phyloP scores from a whole-genome alignment of 805 yeast species.

The Zygotorulaspora sp. region DNA sequence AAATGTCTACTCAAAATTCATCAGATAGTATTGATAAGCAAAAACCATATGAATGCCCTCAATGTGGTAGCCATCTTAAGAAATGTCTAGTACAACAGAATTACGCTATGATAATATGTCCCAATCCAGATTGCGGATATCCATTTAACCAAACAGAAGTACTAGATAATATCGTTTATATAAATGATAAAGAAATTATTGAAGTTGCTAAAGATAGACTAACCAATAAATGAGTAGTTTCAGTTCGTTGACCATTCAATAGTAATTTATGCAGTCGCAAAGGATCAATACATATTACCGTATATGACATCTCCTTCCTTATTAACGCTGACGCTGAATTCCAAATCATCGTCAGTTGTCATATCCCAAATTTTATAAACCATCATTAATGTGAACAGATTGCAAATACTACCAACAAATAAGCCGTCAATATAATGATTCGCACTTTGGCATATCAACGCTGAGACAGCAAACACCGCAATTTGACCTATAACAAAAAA shows the following conservation, averaged over 20 bases:
- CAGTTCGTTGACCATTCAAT: background rate
- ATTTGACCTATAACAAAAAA: constrained; percentile 83
- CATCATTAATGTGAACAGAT: constrained; percentile 86
- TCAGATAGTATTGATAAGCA: too few relatives aligned
- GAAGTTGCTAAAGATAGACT: constrained; percentile 27
- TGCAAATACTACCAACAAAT: constrained; percentile 77
- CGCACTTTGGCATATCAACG: constrained; percentile 59
- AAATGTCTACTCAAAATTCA: too few relatives aligned
- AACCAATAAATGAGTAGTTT: constrained; percentile 8
- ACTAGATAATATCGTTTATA: constrained; percentile 23
- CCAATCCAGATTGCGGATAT: constrained; percentile 25
- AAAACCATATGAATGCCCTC: constrained; percentile 22
- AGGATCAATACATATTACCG: background rate
- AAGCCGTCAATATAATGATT: constrained; percentile 89
- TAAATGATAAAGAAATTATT: constrained; percentile 28
- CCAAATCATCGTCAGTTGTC: constrained; percentile 90
- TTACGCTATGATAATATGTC: constrained; percentile 33
- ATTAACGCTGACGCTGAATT: constrained; percentile 67
- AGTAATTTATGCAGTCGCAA: background rate
- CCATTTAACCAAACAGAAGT: constrained; percentile 29
- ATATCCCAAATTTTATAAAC: constrained; percentile 94
- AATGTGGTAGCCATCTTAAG: constrained; percentile 23
- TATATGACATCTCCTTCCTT: constrained; percentile 39
- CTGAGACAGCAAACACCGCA: constrained; percentile 64
- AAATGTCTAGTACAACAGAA: constrained; percentile 35